phyloP scores from a whole-genome alignment of 306 rosid genomes.

The Ceratonia siliqua region DNA sequence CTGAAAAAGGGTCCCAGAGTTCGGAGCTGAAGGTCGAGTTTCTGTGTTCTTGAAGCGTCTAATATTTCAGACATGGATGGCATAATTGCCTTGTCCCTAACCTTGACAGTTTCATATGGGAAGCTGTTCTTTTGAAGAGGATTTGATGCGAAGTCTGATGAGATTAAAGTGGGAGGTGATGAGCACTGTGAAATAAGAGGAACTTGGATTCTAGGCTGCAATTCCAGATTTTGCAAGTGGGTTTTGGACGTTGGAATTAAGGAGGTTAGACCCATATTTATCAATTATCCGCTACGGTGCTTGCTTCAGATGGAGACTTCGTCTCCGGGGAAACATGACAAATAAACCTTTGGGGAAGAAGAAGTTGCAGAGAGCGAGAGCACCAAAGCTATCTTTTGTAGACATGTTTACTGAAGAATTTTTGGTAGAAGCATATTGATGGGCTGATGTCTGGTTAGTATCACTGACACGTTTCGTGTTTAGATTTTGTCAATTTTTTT shows the following conservation, averaged over 20 bases:
- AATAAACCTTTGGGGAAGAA: not conserved
- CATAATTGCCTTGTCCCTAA: conserved; percentile 5
- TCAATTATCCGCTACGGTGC: not conserved
- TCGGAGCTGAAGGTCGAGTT: conserved; percentile 65
- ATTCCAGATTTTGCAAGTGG: not conserved
- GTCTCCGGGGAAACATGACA: not conserved
- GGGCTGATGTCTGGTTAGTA: too few relatives aligned
- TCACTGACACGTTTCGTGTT: too few relatives aligned
- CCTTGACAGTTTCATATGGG: not conserved
- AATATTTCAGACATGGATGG: conserved; percentile 80
- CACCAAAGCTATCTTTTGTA: too few relatives aligned
- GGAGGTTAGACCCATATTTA: conserved; percentile 28
- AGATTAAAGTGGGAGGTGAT: not conserved
- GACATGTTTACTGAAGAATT: too few relatives aligned
- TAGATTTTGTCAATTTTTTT: too few relatives aligned
- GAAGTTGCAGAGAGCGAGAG: too few relatives aligned
- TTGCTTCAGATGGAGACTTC: not conserved
- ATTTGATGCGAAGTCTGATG: not conserved
- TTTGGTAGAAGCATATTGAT: too few relatives aligned
- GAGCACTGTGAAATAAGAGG: conserved; percentile 11
- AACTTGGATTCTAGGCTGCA: conserved; percentile 25
- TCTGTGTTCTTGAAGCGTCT: conserved; percentile 66
- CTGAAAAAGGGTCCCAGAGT: conserved; percentile 87
- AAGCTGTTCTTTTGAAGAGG: conserved; percentile 26
- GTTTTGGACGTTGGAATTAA: not conserved